Percentiles rank a stretch among this genome's conserved stretches.
Evolutionary conservation across 2,329 filamentous ascomycete species (phyloP).

Genomic region (Alternaria postmessia): DNA sequence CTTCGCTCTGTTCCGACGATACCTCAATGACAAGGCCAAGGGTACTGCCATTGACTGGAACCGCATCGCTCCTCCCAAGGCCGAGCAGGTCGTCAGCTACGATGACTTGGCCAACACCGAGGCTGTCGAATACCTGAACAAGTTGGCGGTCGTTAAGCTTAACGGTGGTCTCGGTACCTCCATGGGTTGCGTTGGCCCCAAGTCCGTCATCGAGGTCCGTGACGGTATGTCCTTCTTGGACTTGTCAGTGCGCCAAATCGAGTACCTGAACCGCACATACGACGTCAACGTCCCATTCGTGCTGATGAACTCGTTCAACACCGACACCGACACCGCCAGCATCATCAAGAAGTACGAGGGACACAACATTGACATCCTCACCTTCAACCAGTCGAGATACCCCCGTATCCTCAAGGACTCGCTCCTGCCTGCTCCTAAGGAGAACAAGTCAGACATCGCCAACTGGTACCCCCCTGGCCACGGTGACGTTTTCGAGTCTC

Average conservation of each 20-base stretch:
- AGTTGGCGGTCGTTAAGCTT: slow-evolving; percentile 97
- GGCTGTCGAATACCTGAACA: slow-evolving; percentile 93
- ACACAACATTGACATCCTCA: slow-evolving; percentile 99
- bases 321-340: slow-evolving; percentile 94
- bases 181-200: slow-evolving; percentile 98
- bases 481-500: slow-evolving; percentile 99
- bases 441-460: slow-evolving; percentile 82
- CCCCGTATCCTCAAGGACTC: slow-evolving; percentile 99
- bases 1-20: slow-evolving; percentile 97
- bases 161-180: slow-evolving; percentile 99
- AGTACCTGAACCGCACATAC: slow-evolving; percentile 98
- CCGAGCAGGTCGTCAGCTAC: slow-evolving; percentile 95
- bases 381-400: slow-evolving; percentile 99
- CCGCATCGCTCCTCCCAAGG: slow-evolving; percentile 91
- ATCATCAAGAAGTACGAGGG: slow-evolving; percentile 99
- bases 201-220: slow-evolving; percentile 99
- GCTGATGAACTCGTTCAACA: slow-evolving; percentile 99
- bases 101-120: slow-evolving; percentile 87
- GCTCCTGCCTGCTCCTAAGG: slow-evolving; percentile 92
- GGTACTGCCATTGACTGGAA: slow-evolving; percentile 97
- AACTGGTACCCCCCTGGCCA: slow-evolving; percentile 99
- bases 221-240: slow-evolving; percentile 99
- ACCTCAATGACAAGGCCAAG: slow-evolving; percentile 99
- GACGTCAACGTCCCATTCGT: slow-evolving; percentile 97
- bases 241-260: slow-evolving; percentile 97